phyloP scores from a whole-genome alignment of 2,329 filamentous ascomycete species.

The Pseudofabraea citricarpa region DNA sequence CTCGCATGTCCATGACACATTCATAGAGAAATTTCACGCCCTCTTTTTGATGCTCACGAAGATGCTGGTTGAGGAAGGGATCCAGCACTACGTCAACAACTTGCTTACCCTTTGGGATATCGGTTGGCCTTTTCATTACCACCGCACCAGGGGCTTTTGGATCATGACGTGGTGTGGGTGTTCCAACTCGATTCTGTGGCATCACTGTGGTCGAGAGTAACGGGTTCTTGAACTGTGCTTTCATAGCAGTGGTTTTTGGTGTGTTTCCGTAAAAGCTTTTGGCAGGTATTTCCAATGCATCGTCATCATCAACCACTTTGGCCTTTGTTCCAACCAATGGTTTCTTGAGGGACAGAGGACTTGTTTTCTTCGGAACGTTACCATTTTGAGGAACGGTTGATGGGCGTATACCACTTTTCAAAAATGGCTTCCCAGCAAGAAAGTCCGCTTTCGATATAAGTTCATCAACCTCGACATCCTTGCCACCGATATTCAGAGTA shows the following conservation, averaged over 20 bases:
- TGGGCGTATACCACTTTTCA: slow-evolving; percentile 22
- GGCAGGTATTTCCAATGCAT: slow-evolving; percentile 27
- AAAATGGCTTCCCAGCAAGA: slow-evolving; percentile 41
- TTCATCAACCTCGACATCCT: slow-evolving; percentile 64
- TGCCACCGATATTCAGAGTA: slow-evolving; percentile 57
- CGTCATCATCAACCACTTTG: slow-evolving; percentile 11
- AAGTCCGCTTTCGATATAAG: slow-evolving; percentile 56
- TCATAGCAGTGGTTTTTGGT: slow-evolving; percentile 32
- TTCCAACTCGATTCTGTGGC: slow-evolving; percentile 37
- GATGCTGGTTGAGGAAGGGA: slow-evolving; percentile 55
- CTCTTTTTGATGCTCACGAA: slow-evolving; percentile 64
- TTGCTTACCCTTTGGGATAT: slow-evolving; percentile 54
- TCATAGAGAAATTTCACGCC: slow-evolving; percentile 70
- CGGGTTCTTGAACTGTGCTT: slow-evolving; percentile 56
- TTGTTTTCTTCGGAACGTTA: slow-evolving; percentile 6
- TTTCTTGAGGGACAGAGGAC: slow-evolving; percentile 11
- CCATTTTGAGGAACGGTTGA: slow-evolving; percentile 8
- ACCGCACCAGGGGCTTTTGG: slow-evolving; percentile 53
- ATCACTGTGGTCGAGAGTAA: slow-evolving; percentile 47
- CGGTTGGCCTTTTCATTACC: slow-evolving; percentile 59
- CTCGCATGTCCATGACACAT: slow-evolving; percentile 69
- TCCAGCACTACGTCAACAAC: slow-evolving; percentile 71
- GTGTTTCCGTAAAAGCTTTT: slow-evolving; percentile 33
- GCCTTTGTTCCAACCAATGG: slow-evolving; percentile 13
- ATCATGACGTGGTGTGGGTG: slow-evolving; percentile 60